These are phyloP conservation scores for Ilyonectria robusta DNA, from an alignment of 2,329 filamentous ascomycete genomes.

Conservation along the genomic window DNA sequence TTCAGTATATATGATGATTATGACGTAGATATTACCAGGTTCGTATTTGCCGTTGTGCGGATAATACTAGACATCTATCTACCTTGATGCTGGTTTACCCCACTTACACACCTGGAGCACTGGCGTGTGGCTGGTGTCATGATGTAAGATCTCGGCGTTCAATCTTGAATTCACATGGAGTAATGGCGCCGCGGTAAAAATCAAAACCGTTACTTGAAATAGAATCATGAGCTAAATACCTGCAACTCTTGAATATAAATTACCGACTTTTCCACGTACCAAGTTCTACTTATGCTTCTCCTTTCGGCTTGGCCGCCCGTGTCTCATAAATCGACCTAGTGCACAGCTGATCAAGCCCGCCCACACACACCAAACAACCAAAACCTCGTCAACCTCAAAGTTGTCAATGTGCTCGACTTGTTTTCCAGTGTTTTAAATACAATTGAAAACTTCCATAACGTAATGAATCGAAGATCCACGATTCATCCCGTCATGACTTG, in stretches of 20 bases:
- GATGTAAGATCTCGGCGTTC: neutral
- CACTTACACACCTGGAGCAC: neutral
- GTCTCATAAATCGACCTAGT: neutral
- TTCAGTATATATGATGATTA: too few relatives aligned
- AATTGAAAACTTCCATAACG: neutral
- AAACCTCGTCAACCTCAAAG: neutral
- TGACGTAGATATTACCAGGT: too few relatives aligned
- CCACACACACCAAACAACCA: neutral
- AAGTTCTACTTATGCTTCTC: too few relatives aligned
- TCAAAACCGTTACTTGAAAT: neutral
- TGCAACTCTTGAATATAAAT: neutral
- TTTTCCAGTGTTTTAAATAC: neutral
- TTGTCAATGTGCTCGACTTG: neutral
- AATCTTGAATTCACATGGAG: neutral
- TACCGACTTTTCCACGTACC: neutral
- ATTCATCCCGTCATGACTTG: constrained; percentile 21
- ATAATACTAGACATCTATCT: neutral
- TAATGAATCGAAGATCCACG: neutral
- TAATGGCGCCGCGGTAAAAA: neutral
- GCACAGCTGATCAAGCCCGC: neutral
- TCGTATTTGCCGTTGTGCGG: neutral
- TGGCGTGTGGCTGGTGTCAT: neutral
- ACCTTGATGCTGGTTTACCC: neutral
- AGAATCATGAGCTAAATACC: neutral
- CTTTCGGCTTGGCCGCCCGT: neutral